Evolutionary conservation across 2,329 filamentous ascomycete genomes (phyloP), one percentile per base, ranked within the genome.

Genomic region (Mycosphaerelloides madeirae): DNA sequence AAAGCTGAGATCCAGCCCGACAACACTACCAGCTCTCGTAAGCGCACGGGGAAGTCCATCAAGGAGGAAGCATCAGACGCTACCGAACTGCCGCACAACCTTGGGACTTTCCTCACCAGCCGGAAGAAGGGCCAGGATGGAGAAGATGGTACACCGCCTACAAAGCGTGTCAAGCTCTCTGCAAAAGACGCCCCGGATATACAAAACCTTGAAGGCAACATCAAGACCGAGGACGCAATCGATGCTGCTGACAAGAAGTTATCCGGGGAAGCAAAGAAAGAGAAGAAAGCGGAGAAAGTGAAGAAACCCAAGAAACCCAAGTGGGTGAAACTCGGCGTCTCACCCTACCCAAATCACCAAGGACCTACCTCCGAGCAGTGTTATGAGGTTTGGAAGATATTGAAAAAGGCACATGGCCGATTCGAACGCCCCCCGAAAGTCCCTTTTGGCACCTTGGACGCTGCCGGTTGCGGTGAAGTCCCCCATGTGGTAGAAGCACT

Each of bases 391-490:
- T 78, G 81, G 43, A 68, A 71, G 1, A 69, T 91, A 2, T 75
- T 94, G 0, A 76, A 80, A 1, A 71, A 73, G 11, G 63, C 80
- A 0, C 86, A 94, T 57, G 85, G 84, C 1, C 72, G 79, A 42
- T n/a, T n/a, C 75, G 84, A 12, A 70, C 71, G 36, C 73, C 77
- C 1, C 87, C 87, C 0, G 71, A 78, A n/a, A 76, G 79, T 90
- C 7, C 84, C 85, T 1, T 71, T 77, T 3, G 84, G 86, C 0
- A 87, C 85, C 4, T 70, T 85, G 5, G 79, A 80, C 6, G 74
- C 86, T 3, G 80, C 87, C 11, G 87, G 87, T 14, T 84, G 80
- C 52, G 80, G 80, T 28, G 80, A 83, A 61, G 79, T 82, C 1
- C 80, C 80, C 0, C 81, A 77, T 2, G 78, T 84, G 1, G 70